A percentile compares a stretch with the other conserved stretches of the same genome.
phyloP scores from a whole-genome alignment of 805 yeast genomes.

The Nakazawaea ishiwadae region DNA sequence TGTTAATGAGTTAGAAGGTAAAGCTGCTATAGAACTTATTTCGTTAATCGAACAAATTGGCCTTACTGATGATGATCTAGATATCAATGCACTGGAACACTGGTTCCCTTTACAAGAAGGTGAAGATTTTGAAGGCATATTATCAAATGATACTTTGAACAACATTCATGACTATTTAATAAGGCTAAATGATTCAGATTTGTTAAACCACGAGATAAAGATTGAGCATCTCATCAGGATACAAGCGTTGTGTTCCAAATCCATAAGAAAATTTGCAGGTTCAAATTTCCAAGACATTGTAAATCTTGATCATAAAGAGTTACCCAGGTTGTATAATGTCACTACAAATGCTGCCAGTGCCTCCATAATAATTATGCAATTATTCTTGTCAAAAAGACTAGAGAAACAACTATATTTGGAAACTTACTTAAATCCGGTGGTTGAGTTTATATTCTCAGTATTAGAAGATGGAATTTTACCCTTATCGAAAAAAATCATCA shows the following conservation, averaged over 20 bases:
- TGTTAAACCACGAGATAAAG: constrained; percentile 15
- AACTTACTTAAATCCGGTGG: constrained; percentile 33
- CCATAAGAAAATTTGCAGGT: constrained; percentile 21
- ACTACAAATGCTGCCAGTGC: constrained; percentile 28
- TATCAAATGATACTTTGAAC: constrained; percentile 17
- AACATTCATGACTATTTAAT: constrained; percentile 20
- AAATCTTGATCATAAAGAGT: background rate
- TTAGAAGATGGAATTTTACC: constrained; percentile 27
- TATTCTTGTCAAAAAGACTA: constrained; percentile 33
- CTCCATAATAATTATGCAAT: constrained; percentile 31
- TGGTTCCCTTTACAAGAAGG: constrained; percentile 17
- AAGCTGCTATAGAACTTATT: constrained; percentile 5
- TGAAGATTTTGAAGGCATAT: constrained; percentile 18
- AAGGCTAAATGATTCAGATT: constrained; percentile 17
- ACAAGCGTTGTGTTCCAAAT: constrained; percentile 25
- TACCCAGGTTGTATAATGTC: constrained; percentile 8
- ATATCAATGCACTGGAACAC: constrained; percentile 8
- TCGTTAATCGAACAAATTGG: constrained; percentile 15
- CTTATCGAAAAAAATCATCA: constrained; percentile 8
- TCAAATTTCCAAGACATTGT: constrained; percentile 17
- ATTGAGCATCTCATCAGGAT: constrained; percentile 27
- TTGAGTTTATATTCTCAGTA: constrained; percentile 32
- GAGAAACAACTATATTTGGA: constrained; percentile 45
- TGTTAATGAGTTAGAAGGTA: constrained; percentile 7
- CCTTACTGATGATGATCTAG: constrained; percentile 22